phyloP scores from a whole-genome alignment of 352 stramenopile genomes.

The Pythium insidiosum region DNA sequence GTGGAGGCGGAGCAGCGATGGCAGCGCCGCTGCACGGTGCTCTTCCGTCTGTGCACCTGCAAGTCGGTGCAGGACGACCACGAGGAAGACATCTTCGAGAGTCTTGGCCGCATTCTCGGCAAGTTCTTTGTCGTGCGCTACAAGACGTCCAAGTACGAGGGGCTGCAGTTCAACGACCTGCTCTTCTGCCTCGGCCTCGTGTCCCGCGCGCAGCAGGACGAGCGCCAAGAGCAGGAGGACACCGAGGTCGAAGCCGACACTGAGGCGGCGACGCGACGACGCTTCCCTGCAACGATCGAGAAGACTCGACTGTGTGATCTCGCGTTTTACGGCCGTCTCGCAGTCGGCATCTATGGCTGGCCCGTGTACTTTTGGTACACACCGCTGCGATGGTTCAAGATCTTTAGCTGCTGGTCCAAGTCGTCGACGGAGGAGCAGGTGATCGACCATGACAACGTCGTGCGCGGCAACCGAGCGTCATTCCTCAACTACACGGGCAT shows the following conservation, averaged over 20 bases:
- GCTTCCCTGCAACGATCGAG: constrained; percentile 34
- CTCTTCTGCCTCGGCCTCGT: constrained; percentile 63
- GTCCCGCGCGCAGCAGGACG: constrained; percentile 40
- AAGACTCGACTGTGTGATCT: constrained; percentile 37
- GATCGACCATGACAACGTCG: constrained; percentile 55
- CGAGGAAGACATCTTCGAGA: constrained; percentile 65
- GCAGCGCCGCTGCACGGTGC: constrained; percentile 52
- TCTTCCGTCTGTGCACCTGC: constrained; percentile 55
- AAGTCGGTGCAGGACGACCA: constrained; percentile 21
- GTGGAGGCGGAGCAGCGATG: constrained; percentile 52
- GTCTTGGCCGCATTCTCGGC: constrained; percentile 46
- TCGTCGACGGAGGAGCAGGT: constrained; percentile 27
- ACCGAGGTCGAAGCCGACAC: constrained; percentile 20
- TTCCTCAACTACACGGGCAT: constrained; percentile 72
- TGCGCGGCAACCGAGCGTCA: constrained; percentile 50
- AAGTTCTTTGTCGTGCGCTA: constrained; percentile 74
- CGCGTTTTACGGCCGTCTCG: constrained; percentile 54
- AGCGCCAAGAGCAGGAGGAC: constrained; percentile 36
- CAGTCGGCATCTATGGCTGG: constrained; percentile 77
- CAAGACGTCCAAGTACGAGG: constrained; percentile 53
- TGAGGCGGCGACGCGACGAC: constrained; percentile 9
- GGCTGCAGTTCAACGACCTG: constrained; percentile 63
- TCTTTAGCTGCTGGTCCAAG: constrained; percentile 46
- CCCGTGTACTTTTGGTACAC: constrained; percentile 73
- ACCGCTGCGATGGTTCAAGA: constrained; percentile 57